Evolutionary conservation across 2,329 filamentous ascomycete genomes (phyloP).

Genomic region (Penicillium hordei): DNA sequence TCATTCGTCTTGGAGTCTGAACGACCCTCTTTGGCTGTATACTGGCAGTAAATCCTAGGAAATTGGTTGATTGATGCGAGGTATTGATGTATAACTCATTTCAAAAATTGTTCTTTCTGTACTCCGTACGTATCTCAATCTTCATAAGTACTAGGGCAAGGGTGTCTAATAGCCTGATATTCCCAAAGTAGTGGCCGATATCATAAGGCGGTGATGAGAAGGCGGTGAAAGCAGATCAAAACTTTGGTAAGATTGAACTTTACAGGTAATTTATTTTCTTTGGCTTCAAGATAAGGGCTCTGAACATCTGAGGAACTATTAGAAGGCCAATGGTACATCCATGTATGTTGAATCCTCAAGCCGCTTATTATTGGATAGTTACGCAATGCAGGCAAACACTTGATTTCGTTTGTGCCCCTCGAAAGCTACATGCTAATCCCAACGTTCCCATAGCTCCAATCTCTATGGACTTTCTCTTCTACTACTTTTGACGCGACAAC

Average conservation of each 20-base stretch:
- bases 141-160: background rate
- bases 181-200: background rate
- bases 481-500: conserved; percentile 6
- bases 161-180: background rate
- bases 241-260: background rate
- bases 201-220: conserved; percentile 1
- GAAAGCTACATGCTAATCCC: conserved; percentile 2
- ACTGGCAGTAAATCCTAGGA: background rate
- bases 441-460: background rate
- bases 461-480: conserved; percentile 4
- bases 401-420: conserved; percentile 5
- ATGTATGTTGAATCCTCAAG: background rate
- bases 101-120: background rate
- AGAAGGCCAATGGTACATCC: background rate
- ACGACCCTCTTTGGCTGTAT: background rate
- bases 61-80: background rate
- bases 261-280: conserved; percentile 7
- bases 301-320: background rate
- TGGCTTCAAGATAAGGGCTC: background rate
- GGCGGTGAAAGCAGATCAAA: background rate
- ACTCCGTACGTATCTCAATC: background rate
- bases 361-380: conserved; percentile 18
- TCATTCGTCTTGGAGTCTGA: conserved; percentile 7
- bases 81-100: too few species aligned
- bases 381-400: background rate